Evolutionary conservation across 192 early-diverging fungal genomes (phyloP).

Genomic region (Funneliformis geosporum): DNA sequence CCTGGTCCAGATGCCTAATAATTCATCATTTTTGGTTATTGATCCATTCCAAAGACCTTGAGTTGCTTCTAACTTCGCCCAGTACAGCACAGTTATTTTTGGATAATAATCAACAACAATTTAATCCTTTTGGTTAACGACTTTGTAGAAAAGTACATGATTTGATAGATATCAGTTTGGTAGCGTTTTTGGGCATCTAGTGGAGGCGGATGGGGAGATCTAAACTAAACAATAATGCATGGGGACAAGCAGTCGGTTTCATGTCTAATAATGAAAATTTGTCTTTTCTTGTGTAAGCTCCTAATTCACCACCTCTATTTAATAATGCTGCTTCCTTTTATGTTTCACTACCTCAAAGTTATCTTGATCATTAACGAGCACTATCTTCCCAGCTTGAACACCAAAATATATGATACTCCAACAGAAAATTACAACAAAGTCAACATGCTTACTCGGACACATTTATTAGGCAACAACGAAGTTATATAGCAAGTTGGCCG

Average conservation of each 20-base stretch:
- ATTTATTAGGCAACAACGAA: conserved; percentile 36
- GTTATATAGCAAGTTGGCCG: conserved; percentile 17
- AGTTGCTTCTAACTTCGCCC: conserved; percentile 25
- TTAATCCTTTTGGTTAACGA: conserved; percentile 33
- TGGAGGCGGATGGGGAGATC: conserved; percentile 26
- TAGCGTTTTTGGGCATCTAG: conserved; percentile 27
- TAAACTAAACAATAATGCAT: conserved; percentile 10
- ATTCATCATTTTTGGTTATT: conserved; percentile 17
- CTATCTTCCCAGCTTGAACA: conserved; percentile 45
- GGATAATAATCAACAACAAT: conserved; percentile 31
- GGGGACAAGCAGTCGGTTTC: conserved; percentile 17
- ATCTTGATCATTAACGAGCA: conserved; percentile 32
- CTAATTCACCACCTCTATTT: conserved; percentile 29
- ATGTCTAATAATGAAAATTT: conserved; percentile 5
- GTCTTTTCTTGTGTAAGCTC: conserved; percentile 16
- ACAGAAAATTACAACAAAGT: conserved; percentile 29
- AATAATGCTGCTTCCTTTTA: conserved; percentile 7
- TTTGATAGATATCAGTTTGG: conserved; percentile 35
- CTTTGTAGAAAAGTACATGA: conserved; percentile 24
- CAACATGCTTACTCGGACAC: conserved; percentile 37
- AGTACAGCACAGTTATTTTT: conserved; percentile 32
- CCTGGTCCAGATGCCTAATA: conserved; percentile 26
- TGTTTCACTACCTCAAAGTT: conserved; percentile 12
- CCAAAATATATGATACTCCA: conserved; percentile 41
- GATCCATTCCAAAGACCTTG: conserved; percentile 25